Evolutionary conservation across 257 asterid genomes (phyloP), one percentile per base, ranked within the genome.

Genomic region (Mitragyna speciosa): DNA sequence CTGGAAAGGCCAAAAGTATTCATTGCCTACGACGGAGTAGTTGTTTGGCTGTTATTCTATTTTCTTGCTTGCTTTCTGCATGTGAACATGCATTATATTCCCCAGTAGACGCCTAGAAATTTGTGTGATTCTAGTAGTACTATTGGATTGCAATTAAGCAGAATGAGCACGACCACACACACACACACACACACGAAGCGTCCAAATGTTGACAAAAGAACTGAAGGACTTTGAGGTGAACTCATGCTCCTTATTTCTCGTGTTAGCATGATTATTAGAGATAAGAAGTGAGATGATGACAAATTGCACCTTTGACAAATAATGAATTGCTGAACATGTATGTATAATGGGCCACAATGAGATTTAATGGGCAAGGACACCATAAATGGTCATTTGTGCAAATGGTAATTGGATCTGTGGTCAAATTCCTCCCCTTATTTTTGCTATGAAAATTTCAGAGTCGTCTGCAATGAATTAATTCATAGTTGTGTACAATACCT

Each of bases 41-140:
- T 77, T 36, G 41, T 36, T 36, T 36, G 33, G 73, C 47, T 79
- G 77, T 48, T 79, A 59, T 78, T 47, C 76, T 68, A 56, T 54
- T 67, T 66, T 20, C 45, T 28, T 30, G 26, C 45, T 30, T 66
- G 48, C 15, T 61, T 47, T 7, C 41, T 48, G 74, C 43, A 61
- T 79, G 73, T 72, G 82, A 79, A 72, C 65, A 56, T 41, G 51
- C 56, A 75, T 75, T 73, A 52, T 19, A 73, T 33, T 77, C 66
- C 33, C 26, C 8, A 36, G 12, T 0, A 56, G 26, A 45, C 6
- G 12, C 64, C 61, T 71, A 43, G 64, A 47, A 12, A 14, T 71
- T 69, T 59, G 76, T 54, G 73, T 69, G 36, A 70, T 78, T 69
- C 17, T 67, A 66, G 58, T 4, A 26, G 80, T 76, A 65, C 80